Base-by-base conservation (phyloP, 257 asterid species). In the Prunella vulgaris region DNA sequence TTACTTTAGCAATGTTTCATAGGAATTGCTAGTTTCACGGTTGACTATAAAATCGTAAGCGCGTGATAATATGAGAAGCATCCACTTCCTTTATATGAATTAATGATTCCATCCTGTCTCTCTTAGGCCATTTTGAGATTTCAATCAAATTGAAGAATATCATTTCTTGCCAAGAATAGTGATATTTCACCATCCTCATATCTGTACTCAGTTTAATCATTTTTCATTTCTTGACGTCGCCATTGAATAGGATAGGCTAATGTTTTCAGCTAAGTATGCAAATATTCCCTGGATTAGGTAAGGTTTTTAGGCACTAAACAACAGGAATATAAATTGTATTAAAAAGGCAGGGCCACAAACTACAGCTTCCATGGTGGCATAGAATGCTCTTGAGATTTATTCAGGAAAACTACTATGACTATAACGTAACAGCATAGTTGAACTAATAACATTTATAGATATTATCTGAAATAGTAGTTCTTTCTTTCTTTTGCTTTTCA, bases 401-500 rank as follows among this genome's bases (percentile, higher is more conserved):
- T 37, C 44, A 9, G 44, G 14, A 37, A 37, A 37, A 37, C 44
- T 10, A 37, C 28, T 25, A 25, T 25, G 28, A 25, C 28, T 25
- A 30, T 30, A 32, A 32, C 37, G 7, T 32, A 32, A 32, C 28
- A 25, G 3, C 37, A 32, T 32, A 7, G 42, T 35, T 35, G 42
- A 35, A 8, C 0, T 35, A 7, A 35, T 35, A 7, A 7, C 42
- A 35, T 35, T 35, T 35, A 35, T 12, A 7, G 42, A 12, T 35
- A 35, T 35, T 35, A 35, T 35, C 42, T 35, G 51, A 42, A 17
- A 42, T 42, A 42, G 51, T 42, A 3, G 51, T 46, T 46, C 10
- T n/a, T 61, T 49, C 48, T 46, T 56, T n/a, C 48, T 4, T 63
- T 24, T 5, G 32, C 37, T 48, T 80, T 80, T 56, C 79, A 92